A percentile compares a stretch with the other conserved stretches of the same genome.
These are phyloP conservation scores for Nicotiana noctiflora DNA, from an alignment of 257 asterid genomes.

Conservation along the genomic window DNA sequence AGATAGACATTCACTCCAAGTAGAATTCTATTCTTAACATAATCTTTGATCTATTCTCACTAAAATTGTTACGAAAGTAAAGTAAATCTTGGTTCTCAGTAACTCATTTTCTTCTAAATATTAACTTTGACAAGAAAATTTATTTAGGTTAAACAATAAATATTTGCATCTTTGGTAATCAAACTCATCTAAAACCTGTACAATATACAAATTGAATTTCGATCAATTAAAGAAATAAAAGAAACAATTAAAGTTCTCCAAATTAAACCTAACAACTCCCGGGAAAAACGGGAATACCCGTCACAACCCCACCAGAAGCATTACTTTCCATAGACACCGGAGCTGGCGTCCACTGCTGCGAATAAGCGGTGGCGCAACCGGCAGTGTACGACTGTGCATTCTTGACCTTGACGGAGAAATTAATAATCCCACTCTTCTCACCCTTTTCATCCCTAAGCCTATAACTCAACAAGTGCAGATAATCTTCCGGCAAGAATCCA, in stretches of 20 bases:
- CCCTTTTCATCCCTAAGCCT: slow-evolving; percentile 50
- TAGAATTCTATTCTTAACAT: too few relatives aligned
- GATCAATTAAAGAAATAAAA: not conserved
- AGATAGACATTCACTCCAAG: too few relatives aligned
- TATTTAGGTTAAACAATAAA: too few relatives aligned
- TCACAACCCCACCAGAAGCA: slow-evolving; percentile 27
- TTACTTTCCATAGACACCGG: slow-evolving; percentile 18
- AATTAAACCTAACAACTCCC: not conserved
- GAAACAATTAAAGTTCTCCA: too few relatives aligned
- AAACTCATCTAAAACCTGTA: not conserved
- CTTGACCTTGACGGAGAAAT: slow-evolving; percentile 50
- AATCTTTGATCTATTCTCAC: too few relatives aligned
- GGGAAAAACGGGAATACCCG: slow-evolving; percentile 46
- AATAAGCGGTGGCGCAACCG: slow-evolving; percentile 16
- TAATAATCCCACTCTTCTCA: slow-evolving; percentile 56
- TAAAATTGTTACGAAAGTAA: too few relatives aligned
- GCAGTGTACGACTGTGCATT: slow-evolving; percentile 11
- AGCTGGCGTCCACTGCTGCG: slow-evolving; percentile 24
- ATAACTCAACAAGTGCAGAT: slow-evolving; percentile 67
- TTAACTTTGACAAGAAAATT: too few relatives aligned
- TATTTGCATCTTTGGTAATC: not conserved
- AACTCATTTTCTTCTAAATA: too few relatives aligned
- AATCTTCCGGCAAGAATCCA: slow-evolving; percentile 42
- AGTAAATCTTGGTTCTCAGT: too few relatives aligned
- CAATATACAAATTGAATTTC: not conserved